Base-by-base conservation (phyloP, 148 eudicot species). In the Silene uniflora region DNA sequence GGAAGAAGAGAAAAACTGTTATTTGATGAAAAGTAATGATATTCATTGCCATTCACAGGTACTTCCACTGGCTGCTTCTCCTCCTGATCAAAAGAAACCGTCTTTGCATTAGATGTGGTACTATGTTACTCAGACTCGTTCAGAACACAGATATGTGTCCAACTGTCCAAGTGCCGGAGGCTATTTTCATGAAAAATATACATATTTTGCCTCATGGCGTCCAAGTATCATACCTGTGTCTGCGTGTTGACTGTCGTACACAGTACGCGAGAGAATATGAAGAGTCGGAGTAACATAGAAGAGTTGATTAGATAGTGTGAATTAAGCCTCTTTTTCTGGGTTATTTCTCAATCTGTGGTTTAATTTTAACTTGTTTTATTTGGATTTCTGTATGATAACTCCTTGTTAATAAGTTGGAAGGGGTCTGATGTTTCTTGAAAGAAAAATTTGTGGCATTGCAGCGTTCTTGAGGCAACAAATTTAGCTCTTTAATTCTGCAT, bases 31-130 rank as follows among this genome's bases (percentile, higher is more conserved):
- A 35, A 35, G 4, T 29, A 32, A 79, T 75, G 83, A 74, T 39
- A 10, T 47, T 39, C 67, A 69, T 56, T 62, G 84, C 71, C 39
- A 74, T 81, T 80, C 89, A 74, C 88, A 93, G 89, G 96, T 93
- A 78, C 86, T 39, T 39, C 44, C 44, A 39, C 44, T 92, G 86
- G 77, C 86, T 79, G 82, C 88, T 75, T 89, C 94, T 49, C 91
- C 89, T 76, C 55, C 84, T 67, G 49, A 54, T 19, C 49, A 55
- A 42, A 77, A 12, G 17, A 14, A 42, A 44, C 47, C 67, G 8
- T 52, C 47, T 80, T 73, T 61, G 73, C 70, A 67, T 72, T 80
- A 80, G 72, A 49, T 76, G 73, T 64, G 56, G 66, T 61, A 68
- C 65, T 39, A 39, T 39, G 44, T 39, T 39, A 39, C 44, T 39